Evolutionary conservation across 192 early-diverging fungal genomes (phyloP).

Genomic region (Entomortierella chlamydospora): DNA sequence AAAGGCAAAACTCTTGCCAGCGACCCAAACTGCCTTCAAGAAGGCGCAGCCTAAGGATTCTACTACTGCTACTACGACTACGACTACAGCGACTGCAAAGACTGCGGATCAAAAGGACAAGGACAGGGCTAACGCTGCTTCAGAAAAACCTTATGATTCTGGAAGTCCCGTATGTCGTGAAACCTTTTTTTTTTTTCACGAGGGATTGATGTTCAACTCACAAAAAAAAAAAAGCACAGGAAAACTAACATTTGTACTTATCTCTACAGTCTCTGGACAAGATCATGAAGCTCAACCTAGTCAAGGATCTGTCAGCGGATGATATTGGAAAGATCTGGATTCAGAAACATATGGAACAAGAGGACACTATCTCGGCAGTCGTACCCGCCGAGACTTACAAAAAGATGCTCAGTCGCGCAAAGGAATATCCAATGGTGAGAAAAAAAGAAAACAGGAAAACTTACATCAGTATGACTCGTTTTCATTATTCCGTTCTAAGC

Average conservation of each 20-base stretch:
- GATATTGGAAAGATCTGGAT: slow-evolving; percentile 78
- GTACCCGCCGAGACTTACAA: slow-evolving; percentile 72
- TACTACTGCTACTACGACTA: neutral
- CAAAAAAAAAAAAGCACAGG: neutral
- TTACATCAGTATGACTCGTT: no score
- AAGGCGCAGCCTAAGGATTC: slow-evolving; percentile 27
- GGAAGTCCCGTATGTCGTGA: slow-evolving; percentile 10
- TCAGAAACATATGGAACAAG: slow-evolving; percentile 71
- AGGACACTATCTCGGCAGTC: slow-evolving; percentile 68
- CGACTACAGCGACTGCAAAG: neutral
- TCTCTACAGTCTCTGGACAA: slow-evolving; percentile 61
- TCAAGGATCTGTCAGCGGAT: slow-evolving; percentile 54
- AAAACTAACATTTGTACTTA: neutral
- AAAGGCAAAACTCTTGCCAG: slow-evolving; percentile 33
- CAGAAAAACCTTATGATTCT: neutral
- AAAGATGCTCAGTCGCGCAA: slow-evolving; percentile 62
- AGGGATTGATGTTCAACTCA: neutral
- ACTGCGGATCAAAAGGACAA: neutral
- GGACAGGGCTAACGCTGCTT: neutral
- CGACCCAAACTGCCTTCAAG: slow-evolving; percentile 31
- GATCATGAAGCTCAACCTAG: slow-evolving; percentile 64
- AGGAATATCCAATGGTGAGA: slow-evolving; percentile 67
- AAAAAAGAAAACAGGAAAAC: neutral
- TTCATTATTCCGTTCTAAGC: no score
- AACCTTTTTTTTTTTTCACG: neutral